These are phyloP conservation scores for Coemansia sp. DNA, from an alignment of 192 early-diverging fungal genomes.

Conservation along the genomic window DNA sequence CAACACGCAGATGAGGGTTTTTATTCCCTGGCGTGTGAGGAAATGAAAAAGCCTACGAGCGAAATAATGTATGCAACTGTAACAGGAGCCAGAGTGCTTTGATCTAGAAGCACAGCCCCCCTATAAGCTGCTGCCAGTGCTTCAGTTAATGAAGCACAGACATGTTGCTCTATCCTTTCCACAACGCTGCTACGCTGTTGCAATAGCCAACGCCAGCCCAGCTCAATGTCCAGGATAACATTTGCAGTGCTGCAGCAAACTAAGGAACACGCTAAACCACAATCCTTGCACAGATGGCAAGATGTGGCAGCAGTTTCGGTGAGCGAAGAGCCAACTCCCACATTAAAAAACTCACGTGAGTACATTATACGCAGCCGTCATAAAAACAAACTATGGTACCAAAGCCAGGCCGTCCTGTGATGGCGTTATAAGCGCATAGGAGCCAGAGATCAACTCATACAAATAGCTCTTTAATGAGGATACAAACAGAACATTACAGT, in stretches of 20 bases:
- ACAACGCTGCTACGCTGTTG: not conserved
- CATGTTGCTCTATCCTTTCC: not conserved
- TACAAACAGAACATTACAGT: no score
- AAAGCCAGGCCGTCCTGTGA: no score
- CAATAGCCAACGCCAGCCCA: not conserved
- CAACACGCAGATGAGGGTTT: no score
- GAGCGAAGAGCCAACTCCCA: no score
- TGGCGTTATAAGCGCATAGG: no score
- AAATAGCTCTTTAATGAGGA: no score
- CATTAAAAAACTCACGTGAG: no score
- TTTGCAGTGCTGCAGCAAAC: not conserved
- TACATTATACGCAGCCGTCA: no score
- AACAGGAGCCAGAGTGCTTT: conserved; percentile 26
- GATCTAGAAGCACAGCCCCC: conserved; percentile 30
- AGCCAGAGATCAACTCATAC: no score
- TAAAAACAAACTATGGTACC: no score
- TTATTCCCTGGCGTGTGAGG: not conserved
- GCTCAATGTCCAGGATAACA: not conserved
- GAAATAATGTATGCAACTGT: conserved; percentile 27
- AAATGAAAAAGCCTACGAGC: not conserved
- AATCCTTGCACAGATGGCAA: not conserved
- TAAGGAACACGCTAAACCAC: not conserved
- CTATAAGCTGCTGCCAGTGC: conserved; percentile 27
- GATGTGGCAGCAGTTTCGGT: not conserved
- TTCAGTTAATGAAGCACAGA: not conserved